These are phyloP conservation scores for Cercospora zeae-maydis DNA, from an alignment of 2,329 filamentous ascomycete genomes.

Conservation along the genomic window DNA sequence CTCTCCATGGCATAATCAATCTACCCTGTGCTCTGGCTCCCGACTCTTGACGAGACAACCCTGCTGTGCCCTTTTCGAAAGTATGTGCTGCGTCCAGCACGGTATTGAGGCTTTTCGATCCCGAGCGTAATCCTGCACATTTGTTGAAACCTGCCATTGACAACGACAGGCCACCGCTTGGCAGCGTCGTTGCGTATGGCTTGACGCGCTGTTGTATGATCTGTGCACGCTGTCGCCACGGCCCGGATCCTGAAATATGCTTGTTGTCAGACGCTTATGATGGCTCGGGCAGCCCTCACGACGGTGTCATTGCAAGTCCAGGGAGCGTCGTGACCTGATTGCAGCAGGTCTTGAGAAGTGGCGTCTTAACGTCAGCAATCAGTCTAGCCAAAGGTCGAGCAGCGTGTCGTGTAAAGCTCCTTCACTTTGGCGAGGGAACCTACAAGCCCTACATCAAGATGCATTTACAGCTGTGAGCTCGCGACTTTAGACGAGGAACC, in stretches of 20 bases:
- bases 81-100: no score
- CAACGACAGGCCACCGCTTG: neutral
- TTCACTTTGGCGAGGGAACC: neutral
- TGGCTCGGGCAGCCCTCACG: neutral
- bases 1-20: neutral
- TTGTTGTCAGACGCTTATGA: neutral
- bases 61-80: neutral
- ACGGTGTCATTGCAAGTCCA: neutral
- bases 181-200: no score
- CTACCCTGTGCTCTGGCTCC: neutral
- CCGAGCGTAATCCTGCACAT: neutral
- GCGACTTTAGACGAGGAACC: neutral
- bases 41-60: neutral
- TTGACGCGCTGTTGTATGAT: no score
- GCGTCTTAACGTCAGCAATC: neutral
- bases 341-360: neutral
- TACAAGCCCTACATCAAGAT: neutral
- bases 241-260: neutral
- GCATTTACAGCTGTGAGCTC: neutral
- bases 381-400: neutral
- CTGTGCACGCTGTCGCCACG: neutral
- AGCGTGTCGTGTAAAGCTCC: neutral
- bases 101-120: no score
- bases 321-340: neutral
- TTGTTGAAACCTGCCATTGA: neutral